Evolutionary conservation across 352 stramenopile genomes (phyloP).

Genomic region (Phytophthora sojae): DNA sequence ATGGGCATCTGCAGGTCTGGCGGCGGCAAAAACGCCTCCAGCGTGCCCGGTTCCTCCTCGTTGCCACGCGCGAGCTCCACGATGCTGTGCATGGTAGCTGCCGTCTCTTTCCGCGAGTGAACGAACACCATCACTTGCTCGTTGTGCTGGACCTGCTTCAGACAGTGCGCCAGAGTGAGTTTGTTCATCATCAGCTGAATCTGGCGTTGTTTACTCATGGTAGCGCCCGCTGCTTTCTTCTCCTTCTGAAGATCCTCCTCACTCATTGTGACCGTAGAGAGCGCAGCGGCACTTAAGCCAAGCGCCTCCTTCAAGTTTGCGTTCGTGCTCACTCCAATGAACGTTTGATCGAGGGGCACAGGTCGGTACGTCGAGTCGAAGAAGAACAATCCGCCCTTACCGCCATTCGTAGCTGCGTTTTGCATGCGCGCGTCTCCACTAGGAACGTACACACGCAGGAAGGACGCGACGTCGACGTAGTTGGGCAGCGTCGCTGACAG

Average conservation of each 20-base stretch:
- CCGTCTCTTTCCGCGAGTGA: conserved; percentile 98
- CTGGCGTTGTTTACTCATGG: conserved; percentile 68
- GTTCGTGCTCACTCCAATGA: conserved; percentile 95
- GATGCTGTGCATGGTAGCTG: conserved; percentile 94
- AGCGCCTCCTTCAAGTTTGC: conserved; percentile 73
- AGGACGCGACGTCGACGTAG: conserved; percentile 98
- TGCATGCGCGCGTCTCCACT: conserved; percentile 52
- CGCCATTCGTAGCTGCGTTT: conserved; percentile 79
- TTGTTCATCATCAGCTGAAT: conserved; percentile 90
- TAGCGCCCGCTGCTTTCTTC: conserved; percentile 43
- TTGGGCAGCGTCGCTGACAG: conserved; percentile 99
- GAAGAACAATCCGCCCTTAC: conserved; percentile 95
- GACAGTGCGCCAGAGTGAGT: conserved; percentile 72
- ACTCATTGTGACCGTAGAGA: conserved; percentile 56
- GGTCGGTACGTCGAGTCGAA: conserved; percentile 98
- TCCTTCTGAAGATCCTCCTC: conserved; percentile 56
- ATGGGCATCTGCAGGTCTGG: conserved; percentile 63
- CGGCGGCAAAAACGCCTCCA: conserved; percentile 72
- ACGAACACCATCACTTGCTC: conserved; percentile 99
- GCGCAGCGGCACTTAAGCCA: conserved; percentile 50
- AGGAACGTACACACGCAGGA: conserved; percentile 95
- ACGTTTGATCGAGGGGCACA: conserved; percentile 98
- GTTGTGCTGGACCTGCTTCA: conserved; percentile 67
- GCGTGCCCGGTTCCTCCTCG: conserved; percentile 58
- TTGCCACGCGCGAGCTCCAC: conserved; percentile 88